Evolutionary conservation across 805 yeast species (phyloP).

Genomic region (Candida bentonensis): DNA sequence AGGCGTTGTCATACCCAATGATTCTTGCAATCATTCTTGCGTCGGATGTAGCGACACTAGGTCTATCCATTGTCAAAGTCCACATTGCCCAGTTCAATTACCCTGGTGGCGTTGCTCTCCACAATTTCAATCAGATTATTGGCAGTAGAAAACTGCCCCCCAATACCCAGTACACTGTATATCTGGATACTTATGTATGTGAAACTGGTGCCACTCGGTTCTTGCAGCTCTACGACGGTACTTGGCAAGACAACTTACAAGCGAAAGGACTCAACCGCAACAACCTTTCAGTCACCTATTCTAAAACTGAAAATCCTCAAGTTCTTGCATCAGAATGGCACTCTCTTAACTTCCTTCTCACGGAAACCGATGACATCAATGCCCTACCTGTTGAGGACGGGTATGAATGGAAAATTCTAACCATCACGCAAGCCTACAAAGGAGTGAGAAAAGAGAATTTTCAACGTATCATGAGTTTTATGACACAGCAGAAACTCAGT

Average conservation of each 20-base stretch:
- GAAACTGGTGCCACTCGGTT: slow-evolving; percentile 80
- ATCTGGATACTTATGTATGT: slow-evolving; percentile 67
- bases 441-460: neutral
- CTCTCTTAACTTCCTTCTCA: neutral
- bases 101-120: slow-evolving; percentile 76
- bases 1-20: slow-evolving; percentile 5
- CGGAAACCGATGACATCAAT: neutral
- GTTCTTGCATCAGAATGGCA: neutral
- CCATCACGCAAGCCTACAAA: neutral
- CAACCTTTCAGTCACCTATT: neutral
- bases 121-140: slow-evolving; percentile 31
- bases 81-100: slow-evolving; percentile 61
- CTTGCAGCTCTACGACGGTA: slow-evolving; percentile 38
- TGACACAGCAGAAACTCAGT: neutral
- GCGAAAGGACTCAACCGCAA: neutral
- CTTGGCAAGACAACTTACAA: neutral
- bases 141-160: slow-evolving; percentile 1
- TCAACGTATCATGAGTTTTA: neutral
- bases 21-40: slow-evolving; percentile 20
- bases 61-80: slow-evolving; percentile 37
- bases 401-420: neutral
- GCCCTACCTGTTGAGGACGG: neutral
- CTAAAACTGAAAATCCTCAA: neutral
- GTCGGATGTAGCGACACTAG: slow-evolving; percentile 23
- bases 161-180: slow-evolving; percentile 31